Evolutionary conservation across 1,284 basidiomycete species (phyloP), one percentile per base, ranked within the genome.

Genomic region (Ceratobasidium sp.): DNA sequence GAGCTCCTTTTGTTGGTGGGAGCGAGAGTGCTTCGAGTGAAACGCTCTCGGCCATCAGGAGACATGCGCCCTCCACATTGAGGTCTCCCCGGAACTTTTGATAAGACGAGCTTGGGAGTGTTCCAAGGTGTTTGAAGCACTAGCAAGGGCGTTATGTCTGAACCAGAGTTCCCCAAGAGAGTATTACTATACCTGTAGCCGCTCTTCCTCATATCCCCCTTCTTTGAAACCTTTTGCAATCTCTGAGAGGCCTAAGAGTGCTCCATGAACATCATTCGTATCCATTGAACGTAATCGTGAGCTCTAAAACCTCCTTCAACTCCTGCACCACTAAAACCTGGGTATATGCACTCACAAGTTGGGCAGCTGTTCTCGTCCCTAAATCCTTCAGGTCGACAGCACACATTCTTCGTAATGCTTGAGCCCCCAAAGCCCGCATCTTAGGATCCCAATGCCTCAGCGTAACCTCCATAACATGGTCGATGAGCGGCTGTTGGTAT

Each of bases 381-480:
- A 94, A 85, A n/a, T 75, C 84, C 15, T 83, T 79, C 10, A 94
- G 85, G 82, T 94, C 91, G 39, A 91, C 84, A 77, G 90, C 86
- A 79, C 93, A 94, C 69, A 98, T 90, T 20, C 86, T 86, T 60
- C 91, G 88, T 53, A 98, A 86, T 2, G 96, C 93, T 80, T 92
- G 88, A 1, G 97, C 92, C n/a, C 93, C 96, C 6, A 96, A 86
- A 67, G 90, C 87, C 77, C 97, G 90, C 90, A 99, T 94, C 6
- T 89, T 85, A 1, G 88, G 84, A 84, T 99, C 97, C 97, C 97
- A 99, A 85, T 99, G 97, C 55, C 93, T 88, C 66, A 98, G 83
- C 0, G 94, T 94, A 55, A 93, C 91, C 78, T 90, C 86, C 55
- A 96, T 84, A 49, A 98, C 84, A 83, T 98, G 95, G 72, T 93